Base-by-base conservation (phyloP, 441 rosid genomes). In the Capsella rubella region DNA sequence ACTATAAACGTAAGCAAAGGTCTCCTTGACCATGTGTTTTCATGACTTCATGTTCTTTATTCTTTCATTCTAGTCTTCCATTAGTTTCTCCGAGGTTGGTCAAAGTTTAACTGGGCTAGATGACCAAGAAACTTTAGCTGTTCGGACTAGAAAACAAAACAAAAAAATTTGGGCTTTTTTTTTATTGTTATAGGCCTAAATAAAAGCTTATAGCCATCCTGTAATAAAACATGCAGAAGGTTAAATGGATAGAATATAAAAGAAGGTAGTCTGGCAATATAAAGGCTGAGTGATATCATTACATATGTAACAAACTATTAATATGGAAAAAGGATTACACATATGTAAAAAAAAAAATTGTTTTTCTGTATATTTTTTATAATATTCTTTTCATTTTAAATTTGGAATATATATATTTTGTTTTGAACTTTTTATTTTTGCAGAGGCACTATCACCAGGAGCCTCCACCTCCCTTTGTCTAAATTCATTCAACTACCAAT, bases 391-490 rank as follows among this genome's bases (percentile, higher is more conserved):
- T 8, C 5, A 8, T 46, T 49, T 16, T n/a, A 10, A 12, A 11
- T 52, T 53, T 58, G 2, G 49, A 1, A 8, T 1, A 8, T 8
- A 8, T 35, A 3, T 39, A 6, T 15, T 34, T 12, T 57, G 13
- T 42, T 56, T 27, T 28, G 10, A 49, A 49, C 16, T 9, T 40
- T 56, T 40, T 21, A 21, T 21, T 21, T 60, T 11, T 49, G 18
- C 47, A 63, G 66, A 76, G 39, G 61, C 79, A 76, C 61, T 76
- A 76, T 70, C 75, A 76, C 75, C 75, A 76, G 79, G 71, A 64
- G 40, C 49, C 61, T 64, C 79, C 79, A 76, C 75, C 46, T 70
- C 49, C 40, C 10, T 64, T 69, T 63, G 71, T 64, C 74, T 55
- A 46, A 55, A 21, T 55, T 55, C 18, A 47, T 56, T 69, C 74